These are phyloP conservation scores for Nakazawaea sp. DNA, from an alignment of 805 yeast genomes.

Conservation along the genomic window DNA sequence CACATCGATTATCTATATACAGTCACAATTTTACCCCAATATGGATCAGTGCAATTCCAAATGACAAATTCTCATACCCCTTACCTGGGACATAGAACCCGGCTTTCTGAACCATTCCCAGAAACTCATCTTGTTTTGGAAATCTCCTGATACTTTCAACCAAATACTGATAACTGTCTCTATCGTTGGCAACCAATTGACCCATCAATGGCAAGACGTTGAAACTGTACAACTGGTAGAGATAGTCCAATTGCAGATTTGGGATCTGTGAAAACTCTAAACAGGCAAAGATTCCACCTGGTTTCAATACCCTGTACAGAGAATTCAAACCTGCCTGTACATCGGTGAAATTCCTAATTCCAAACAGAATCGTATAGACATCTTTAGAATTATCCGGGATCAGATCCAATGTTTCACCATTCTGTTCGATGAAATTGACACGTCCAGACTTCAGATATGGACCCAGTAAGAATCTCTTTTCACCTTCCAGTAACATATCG, in stretches of 20 bases:
- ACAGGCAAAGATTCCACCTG: constrained; percentile 97
- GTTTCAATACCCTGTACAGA: constrained; percentile 93
- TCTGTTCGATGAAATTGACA: constrained; percentile 78
- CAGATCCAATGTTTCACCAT: constrained; percentile 83
- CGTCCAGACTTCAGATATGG: constrained; percentile 65
- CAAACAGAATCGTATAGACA: constrained; percentile 93
- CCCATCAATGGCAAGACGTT: constrained; percentile 90
- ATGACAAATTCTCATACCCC: constrained; percentile 91
- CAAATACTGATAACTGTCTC: constrained; percentile 92
- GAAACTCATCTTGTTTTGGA: constrained; percentile 89
- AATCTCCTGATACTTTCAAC: constrained; percentile 91
- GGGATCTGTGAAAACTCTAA: constrained; percentile 91
- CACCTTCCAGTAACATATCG: constrained; percentile 93
- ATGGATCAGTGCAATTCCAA: constrained; percentile 94
- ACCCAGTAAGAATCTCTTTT: constrained; percentile 56
- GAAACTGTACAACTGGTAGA: constrained; percentile 86
- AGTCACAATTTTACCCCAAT: constrained; percentile 73
- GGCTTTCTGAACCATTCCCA: constrained; percentile 86
- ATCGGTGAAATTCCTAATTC: constrained; percentile 93
- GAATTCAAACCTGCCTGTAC: constrained; percentile 89
- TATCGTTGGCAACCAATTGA: constrained; percentile 89
- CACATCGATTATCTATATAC: no score
- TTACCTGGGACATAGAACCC: constrained; percentile 87
- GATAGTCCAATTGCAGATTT: constrained; percentile 63
- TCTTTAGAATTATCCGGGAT: constrained; percentile 87